These are phyloP conservation scores for Kluyveromyces starmeri DNA, from an alignment of 805 yeast genomes.

Conservation along the genomic window DNA sequence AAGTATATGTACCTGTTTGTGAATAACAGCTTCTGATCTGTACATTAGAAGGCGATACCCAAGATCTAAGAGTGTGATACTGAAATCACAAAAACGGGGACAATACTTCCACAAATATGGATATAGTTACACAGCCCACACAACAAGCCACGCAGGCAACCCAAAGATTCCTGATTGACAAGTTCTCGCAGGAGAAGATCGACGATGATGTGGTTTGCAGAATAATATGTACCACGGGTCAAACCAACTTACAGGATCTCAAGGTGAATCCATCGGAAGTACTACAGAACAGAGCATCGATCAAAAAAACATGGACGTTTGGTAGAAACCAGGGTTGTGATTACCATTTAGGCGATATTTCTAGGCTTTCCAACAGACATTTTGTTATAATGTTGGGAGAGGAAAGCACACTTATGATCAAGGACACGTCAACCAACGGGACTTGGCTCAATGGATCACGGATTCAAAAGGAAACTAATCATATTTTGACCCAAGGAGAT, in stretches of 20 bases:
- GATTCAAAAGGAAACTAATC: slow-evolving; percentile 67
- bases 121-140: slow-evolving; percentile 33
- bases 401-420: slow-evolving; percentile 38
- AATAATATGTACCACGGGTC: slow-evolving; percentile 53
- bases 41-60: too few species aligned
- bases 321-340: slow-evolving; percentile 67
- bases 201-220: slow-evolving; percentile 41
- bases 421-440: slow-evolving; percentile 84
- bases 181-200: slow-evolving; percentile 32
- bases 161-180: slow-evolving; percentile 27
- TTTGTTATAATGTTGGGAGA: slow-evolving; percentile 60
- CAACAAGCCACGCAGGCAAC: slow-evolving; percentile 38
- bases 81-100: too few species aligned
- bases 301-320: slow-evolving; percentile 49
- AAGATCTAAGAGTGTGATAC: too few species aligned
- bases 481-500: slow-evolving; percentile 84
- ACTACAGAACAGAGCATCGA: slow-evolving; percentile 16
- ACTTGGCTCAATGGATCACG: slow-evolving; percentile 73
- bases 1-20: too few species aligned
- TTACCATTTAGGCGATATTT: slow-evolving; percentile 49
- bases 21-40: too few species aligned
- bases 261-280: slow-evolving; percentile 28
- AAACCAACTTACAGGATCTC: slow-evolving; percentile 40
- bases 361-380: slow-evolving; percentile 69
- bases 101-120: slow-evolving; percentile 21